These are phyloP conservation scores for Xylaria bambusicola DNA, from an alignment of 495 filamentous ascomycete genomes.

Conservation along the genomic window DNA sequence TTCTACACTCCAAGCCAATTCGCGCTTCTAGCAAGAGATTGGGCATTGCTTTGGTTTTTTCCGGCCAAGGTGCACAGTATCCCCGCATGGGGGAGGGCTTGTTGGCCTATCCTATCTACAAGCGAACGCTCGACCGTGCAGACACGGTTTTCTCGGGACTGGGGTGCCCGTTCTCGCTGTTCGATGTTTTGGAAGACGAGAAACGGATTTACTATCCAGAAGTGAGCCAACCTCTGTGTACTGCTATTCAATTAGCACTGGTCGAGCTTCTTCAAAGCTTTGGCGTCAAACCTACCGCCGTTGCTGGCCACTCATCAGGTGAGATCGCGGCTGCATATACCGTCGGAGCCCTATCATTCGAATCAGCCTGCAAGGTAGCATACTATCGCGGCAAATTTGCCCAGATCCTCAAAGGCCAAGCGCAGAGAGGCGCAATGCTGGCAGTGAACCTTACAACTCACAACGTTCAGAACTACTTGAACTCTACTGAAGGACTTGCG, in stretches of 20 bases:
- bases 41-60: constrained; percentile 40
- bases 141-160: too few species aligned
- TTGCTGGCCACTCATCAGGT: constrained; percentile 60
- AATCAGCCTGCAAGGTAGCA: constrained; percentile 49
- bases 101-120: constrained; percentile 29
- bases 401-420: constrained; percentile 24
- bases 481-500: constrained; percentile 6
- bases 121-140: too few species aligned
- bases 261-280: constrained; percentile 51
- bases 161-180: too few species aligned
- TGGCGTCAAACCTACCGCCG: constrained; percentile 44
- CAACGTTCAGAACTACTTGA: constrained; percentile 27
- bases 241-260: constrained; percentile 49
- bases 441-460: constrained; percentile 35
- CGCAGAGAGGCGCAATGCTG: constrained; percentile 45
- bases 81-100: constrained; percentile 51
- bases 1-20: constrained; percentile 15
- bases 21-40: constrained; percentile 15
- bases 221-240: constrained; percentile 43
- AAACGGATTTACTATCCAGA: constrained; percentile 40
- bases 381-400: constrained; percentile 40
- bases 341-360: constrained; percentile 40
- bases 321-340: constrained; percentile 54
- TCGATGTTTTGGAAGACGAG: too few species aligned
- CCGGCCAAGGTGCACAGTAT: constrained; percentile 51